Evolutionary conservation across 257 asterid species (phyloP).

Genomic region (Verbena officinalis): DNA sequence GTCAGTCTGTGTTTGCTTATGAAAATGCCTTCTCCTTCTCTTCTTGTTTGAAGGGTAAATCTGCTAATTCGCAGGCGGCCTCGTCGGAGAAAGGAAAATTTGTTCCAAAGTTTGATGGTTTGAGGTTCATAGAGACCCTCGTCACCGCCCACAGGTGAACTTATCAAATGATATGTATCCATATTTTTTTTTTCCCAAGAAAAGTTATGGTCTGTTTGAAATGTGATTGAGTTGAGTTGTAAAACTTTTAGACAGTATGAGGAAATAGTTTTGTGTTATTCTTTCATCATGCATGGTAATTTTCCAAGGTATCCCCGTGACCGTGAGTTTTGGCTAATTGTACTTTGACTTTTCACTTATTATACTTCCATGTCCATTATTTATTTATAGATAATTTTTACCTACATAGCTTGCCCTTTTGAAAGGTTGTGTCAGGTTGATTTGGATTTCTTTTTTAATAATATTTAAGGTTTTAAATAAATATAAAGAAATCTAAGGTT

Average conservation of each 20-base stretch:
- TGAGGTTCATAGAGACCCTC: constrained; percentile 66
- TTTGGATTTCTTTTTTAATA: no score
- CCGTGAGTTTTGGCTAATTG: constrained; percentile 20
- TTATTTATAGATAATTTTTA: neutral
- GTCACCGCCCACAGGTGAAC: constrained; percentile 63
- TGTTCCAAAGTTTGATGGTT: constrained; percentile 58
- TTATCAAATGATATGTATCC: neutral
- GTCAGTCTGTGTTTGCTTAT: no score
- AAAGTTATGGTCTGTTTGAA: constrained; percentile 18
- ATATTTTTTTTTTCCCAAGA: neutral
- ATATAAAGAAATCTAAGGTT: no score
- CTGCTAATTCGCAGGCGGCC: constrained; percentile 7
- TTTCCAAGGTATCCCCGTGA: constrained; percentile 38
- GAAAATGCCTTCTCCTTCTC: neutral
- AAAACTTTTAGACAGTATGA: neutral
- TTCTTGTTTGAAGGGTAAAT: constrained; percentile 32
- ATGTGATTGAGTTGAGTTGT: neutral
- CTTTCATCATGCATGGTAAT: constrained; percentile 32
- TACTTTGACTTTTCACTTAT: neutral
- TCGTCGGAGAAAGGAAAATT: constrained; percentile 33
- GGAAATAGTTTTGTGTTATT: neutral
- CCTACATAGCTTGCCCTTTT: neutral
- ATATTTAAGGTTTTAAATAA: no score
- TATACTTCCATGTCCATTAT: neutral
- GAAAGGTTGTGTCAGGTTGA: neutral